Conservation (phyloP, 2,329 filamentous ascomycete species). For the Colletotrichum echinochloae region DNA sequence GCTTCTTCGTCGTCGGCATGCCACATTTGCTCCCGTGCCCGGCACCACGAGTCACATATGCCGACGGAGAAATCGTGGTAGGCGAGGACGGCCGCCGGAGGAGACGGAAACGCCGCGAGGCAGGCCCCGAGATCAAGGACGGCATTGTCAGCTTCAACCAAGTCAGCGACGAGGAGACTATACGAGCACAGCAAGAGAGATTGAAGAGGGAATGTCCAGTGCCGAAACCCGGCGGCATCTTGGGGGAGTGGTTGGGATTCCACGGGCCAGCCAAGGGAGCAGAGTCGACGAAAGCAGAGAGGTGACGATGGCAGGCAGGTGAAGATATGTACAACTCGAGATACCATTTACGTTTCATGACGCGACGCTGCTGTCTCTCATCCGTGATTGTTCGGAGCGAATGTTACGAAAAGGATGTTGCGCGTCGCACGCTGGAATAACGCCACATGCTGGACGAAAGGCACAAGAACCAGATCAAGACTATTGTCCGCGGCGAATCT, state of each 20-base stretch:
- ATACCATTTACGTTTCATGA: conserved; percentile 33
- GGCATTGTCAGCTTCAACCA: conserved; percentile 63
- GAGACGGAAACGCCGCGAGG: conserved; percentile 55
- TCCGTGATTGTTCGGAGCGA: background rate
- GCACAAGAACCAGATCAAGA: too few species aligned
- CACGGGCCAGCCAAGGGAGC: conserved; percentile 48
- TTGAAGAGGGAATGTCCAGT: conserved; percentile 85
- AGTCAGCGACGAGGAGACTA: conserved; percentile 51
- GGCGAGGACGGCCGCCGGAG: conserved; percentile 60
- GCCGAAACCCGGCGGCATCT: conserved; percentile 85
- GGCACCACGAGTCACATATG: conserved; percentile 78
- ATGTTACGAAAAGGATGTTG: background rate
- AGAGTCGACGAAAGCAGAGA: conserved; percentile 13
- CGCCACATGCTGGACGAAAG: background rate
- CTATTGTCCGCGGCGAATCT: too few species aligned
- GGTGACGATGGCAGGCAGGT: conserved; percentile 27
- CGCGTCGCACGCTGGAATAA: background rate
- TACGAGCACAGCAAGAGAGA: conserved; percentile 52
- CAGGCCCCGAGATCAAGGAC: conserved; percentile 55
- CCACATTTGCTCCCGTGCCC: conserved; percentile 94
- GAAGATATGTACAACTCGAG: conserved; percentile 34
- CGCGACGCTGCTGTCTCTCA: background rate
- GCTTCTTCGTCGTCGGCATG: conserved; percentile 90
- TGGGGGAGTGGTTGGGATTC: conserved; percentile 82
- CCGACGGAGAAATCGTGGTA: conserved; percentile 71